Conservation (phyloP, 2,329 filamentous ascomycete species). For the Aaosphaeria arxii region DNA sequence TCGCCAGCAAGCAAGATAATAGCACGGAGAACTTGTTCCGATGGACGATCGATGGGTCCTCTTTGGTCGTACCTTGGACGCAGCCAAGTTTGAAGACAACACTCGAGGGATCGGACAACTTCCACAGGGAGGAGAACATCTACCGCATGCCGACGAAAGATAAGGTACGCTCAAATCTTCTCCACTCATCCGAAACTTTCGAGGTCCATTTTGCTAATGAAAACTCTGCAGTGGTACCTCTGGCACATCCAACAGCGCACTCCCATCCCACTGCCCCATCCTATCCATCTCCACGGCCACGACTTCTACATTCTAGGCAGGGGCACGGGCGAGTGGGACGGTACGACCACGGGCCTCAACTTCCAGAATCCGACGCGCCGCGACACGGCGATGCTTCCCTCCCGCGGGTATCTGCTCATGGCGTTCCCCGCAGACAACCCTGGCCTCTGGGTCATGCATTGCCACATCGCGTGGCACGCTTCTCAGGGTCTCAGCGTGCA, state of each 20-base stretch:
- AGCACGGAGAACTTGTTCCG: slow-evolving; percentile 38
- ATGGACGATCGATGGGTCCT: slow-evolving; percentile 42
- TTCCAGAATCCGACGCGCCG: slow-evolving; percentile 39
- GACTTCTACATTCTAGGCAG: slow-evolving; percentile 43
- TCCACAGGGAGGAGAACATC: slow-evolving; percentile 25
- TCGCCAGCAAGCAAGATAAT: slow-evolving; percentile 27
- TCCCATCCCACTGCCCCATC: slow-evolving; percentile 34
- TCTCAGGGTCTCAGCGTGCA: slow-evolving; percentile 48
- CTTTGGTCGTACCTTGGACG: slow-evolving; percentile 40
- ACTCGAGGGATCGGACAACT: slow-evolving; percentile 26
- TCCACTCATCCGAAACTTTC: background rate
- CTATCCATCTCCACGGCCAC: slow-evolving; percentile 41
- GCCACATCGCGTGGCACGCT: slow-evolving; percentile 36
- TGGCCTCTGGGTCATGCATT: slow-evolving; percentile 37
- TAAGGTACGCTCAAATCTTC: slow-evolving; percentile 3
- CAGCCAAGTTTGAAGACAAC: slow-evolving; percentile 46
- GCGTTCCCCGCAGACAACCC: slow-evolving; percentile 55
- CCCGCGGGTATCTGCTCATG: slow-evolving; percentile 46
- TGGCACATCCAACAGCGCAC: slow-evolving; percentile 47
- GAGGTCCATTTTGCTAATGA: background rate
- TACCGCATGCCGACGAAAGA: slow-evolving; percentile 20
- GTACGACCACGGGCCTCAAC: slow-evolving; percentile 25
- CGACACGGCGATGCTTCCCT: slow-evolving; percentile 37
- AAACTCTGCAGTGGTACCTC: slow-evolving; percentile 39
- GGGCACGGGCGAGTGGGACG: slow-evolving; percentile 35